phyloP scores from a whole-genome alignment of 225 moss, liverwort and hornwort genomes.

The Thuidium tamariscinum region DNA sequence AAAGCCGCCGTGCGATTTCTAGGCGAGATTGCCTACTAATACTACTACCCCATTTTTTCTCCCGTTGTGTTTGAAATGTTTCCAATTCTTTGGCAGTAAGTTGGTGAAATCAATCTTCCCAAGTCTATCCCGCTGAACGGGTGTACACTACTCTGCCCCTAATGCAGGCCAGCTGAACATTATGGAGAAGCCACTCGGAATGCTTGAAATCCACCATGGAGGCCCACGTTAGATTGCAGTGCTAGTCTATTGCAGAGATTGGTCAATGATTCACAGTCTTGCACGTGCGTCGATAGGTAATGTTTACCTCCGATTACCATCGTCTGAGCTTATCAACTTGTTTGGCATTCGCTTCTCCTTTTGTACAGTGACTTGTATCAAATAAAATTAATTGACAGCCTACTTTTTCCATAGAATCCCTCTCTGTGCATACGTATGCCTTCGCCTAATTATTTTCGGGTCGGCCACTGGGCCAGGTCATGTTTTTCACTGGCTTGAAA shows the following conservation, averaged over 20 bases:
- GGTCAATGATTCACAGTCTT: not conserved
- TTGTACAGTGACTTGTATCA: not conserved
- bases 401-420: not conserved
- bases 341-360: not conserved
- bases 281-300: not conserved
- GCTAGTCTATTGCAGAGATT: not conserved
- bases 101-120: not conserved
- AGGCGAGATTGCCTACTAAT: not conserved
- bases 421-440: not conserved
- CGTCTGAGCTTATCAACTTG: not conserved
- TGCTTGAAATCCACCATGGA: constrained; percentile 3
- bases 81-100: not conserved
- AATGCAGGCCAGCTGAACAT: constrained; percentile 16
- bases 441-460: constrained; percentile 45
- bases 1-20: constrained; percentile 18
- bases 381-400: not conserved
- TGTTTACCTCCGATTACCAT: not conserved
- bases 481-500: constrained; percentile 55
- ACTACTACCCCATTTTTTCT: not conserved
- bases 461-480: constrained; percentile 59
- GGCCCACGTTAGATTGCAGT: constrained; percentile 8
- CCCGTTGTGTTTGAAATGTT: not conserved
- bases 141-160: constrained; percentile 11
- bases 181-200: constrained; percentile 9
- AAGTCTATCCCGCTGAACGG: not conserved